Percentiles rank a stretch among this genome's conserved stretches.
Conservation (phyloP, 2,329 filamentous ascomycete genomes). For the Claviceps arundinis region DNA sequence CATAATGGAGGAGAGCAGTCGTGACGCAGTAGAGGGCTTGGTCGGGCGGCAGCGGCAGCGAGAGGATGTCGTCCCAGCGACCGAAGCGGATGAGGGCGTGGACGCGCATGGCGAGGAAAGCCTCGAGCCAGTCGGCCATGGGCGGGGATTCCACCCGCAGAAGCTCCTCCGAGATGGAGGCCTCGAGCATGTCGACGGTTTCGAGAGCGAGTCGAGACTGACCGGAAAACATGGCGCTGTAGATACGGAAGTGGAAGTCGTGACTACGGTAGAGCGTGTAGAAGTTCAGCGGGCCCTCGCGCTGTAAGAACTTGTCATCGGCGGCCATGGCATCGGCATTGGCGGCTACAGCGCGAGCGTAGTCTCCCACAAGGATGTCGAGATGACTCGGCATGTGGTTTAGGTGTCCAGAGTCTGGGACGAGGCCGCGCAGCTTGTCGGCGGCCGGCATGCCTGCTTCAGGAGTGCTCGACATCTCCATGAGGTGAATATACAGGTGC, state of each 20-base stretch:
- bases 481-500: slow-evolving; percentile 65
- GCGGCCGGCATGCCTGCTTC: slow-evolving; percentile 49
- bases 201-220: slow-evolving; percentile 49
- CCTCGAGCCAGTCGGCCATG: slow-evolving; percentile 71
- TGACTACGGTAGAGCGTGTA: slow-evolving; percentile 67
- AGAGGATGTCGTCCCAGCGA: slow-evolving; percentile 52
- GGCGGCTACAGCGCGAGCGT: slow-evolving; percentile 49
- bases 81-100: slow-evolving; percentile 66
- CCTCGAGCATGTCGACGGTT: slow-evolving; percentile 45
- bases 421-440: slow-evolving; percentile 47
- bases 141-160: slow-evolving; percentile 52
- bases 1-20: slow-evolving; percentile 55
- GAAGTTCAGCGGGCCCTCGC: slow-evolving; percentile 52
- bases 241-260: slow-evolving; percentile 62
- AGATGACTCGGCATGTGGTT: slow-evolving; percentile 69
- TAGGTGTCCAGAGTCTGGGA: slow-evolving; percentile 58
- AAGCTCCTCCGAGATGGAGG: slow-evolving; percentile 47
- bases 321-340: slow-evolving; percentile 54
- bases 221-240: slow-evolving; percentile 66
- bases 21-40: slow-evolving; percentile 52
- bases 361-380: slow-evolving; percentile 61
- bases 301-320: slow-evolving; percentile 51
- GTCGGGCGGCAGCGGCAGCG: slow-evolving; percentile 43
- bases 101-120: slow-evolving; percentile 51
- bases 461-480: slow-evolving; percentile 60